Conservation (phyloP, 352 stramenopile genomes). For the Globisporangium okanoganense region DNA sequence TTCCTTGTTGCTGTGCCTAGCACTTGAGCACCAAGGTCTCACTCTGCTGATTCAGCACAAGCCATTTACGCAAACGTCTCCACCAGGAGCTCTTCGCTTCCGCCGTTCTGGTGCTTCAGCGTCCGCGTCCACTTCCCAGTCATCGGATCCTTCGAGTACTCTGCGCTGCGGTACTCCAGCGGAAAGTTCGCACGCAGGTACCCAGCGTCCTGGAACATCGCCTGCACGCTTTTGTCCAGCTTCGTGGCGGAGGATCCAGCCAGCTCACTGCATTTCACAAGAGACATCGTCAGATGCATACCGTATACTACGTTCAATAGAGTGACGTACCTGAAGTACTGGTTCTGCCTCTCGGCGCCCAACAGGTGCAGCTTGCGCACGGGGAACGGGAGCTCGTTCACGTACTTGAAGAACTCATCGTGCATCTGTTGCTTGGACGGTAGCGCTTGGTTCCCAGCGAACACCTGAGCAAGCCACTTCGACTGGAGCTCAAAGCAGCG, state of each 20-base stretch:
- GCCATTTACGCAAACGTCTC: constrained; percentile 9
- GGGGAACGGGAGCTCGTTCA: constrained; percentile 33
- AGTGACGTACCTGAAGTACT: constrained; percentile 45
- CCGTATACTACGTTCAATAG: too few relatives aligned
- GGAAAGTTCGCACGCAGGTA: constrained; percentile 54
- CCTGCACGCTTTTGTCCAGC: constrained; percentile 41
- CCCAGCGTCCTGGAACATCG: constrained; percentile 65
- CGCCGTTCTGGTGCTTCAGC: constrained; percentile 19
- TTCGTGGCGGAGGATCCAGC: constrained; percentile 30
- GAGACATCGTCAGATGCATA: neutral
- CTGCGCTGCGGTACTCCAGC: constrained; percentile 55
- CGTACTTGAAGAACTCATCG: constrained; percentile 43
- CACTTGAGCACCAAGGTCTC: too few relatives aligned
- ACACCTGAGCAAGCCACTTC: constrained; percentile 65
- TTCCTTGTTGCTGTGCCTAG: neutral
- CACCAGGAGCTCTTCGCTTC: neutral
- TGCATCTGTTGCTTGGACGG: constrained; percentile 74
- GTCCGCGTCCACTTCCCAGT: constrained; percentile 40
- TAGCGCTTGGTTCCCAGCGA: constrained; percentile 29
- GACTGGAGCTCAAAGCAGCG: constrained; percentile 76
- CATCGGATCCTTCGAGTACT: constrained; percentile 42
- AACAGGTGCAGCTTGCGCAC: constrained; percentile 72
- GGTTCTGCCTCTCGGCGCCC: constrained; percentile 35
- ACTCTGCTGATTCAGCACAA: neutral
- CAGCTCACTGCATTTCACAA: constrained; percentile 26